Conservation (phyloP, 768 basidiomycete genomes). For the Leccinum arenicola region DNA sequence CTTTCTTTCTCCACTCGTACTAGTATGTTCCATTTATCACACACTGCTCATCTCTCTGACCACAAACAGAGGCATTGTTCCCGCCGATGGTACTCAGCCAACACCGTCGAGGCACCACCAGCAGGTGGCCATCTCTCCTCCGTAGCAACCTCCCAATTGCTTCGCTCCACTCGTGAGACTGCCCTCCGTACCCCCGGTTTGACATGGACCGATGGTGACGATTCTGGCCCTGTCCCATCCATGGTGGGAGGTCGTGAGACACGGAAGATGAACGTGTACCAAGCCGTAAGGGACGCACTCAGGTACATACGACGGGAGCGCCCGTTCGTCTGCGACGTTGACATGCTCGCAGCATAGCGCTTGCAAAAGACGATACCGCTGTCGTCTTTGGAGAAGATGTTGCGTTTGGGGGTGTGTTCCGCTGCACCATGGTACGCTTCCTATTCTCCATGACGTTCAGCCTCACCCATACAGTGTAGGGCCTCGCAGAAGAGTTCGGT, state of each 20-base stretch:
- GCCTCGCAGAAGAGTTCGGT: slow-evolving; percentile 93
- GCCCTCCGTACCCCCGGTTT: slow-evolving; percentile 73
- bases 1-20: slow-evolving; percentile 16
- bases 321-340: neutral
- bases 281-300: slow-evolving; percentile 89
- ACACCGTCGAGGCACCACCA: slow-evolving; percentile 57
- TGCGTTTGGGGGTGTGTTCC: slow-evolving; percentile 91
- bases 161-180: slow-evolving; percentile 62
- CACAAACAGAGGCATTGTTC: slow-evolving; percentile 2
- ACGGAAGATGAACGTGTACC: slow-evolving; percentile 94
- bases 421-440: slow-evolving; percentile 79
- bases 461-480: slow-evolving; percentile 40
- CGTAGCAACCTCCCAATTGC: slow-evolving; percentile 65
- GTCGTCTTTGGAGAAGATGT: slow-evolving; percentile 93
- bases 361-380: slow-evolving; percentile 81
- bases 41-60: slow-evolving; percentile 1
- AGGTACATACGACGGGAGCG: slow-evolving; percentile 43
- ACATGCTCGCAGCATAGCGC: slow-evolving; percentile 58
- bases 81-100: slow-evolving; percentile 50
- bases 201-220: slow-evolving; percentile 64
- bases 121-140: slow-evolving; percentile 76
- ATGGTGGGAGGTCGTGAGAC: slow-evolving; percentile 78
- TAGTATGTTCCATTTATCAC: slow-evolving; percentile 1
- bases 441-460: slow-evolving; percentile 7
- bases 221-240: slow-evolving; percentile 36